These are phyloP conservation scores for Ascobolus immersus DNA, from an alignment of 495 filamentous ascomycete genomes.

Conservation along the genomic window DNA sequence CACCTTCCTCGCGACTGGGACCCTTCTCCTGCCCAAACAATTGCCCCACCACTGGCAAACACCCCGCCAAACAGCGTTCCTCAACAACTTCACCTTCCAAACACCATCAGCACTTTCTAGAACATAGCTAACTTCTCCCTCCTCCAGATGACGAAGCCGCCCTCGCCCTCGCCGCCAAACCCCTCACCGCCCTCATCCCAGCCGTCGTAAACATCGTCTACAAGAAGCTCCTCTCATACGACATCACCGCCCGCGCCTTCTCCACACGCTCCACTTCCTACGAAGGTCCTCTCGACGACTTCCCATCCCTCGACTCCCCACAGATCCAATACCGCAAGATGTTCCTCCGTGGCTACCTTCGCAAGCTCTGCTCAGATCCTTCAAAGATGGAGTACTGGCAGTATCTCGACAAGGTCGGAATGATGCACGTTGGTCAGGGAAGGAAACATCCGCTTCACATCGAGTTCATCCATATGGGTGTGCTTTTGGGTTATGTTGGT, in stretches of 20 bases:
- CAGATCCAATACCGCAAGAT: slow-evolving; percentile 52
- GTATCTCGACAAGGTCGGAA: slow-evolving; percentile 53
- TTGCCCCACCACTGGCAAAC: too few relatives aligned
- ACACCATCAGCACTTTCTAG: too few relatives aligned
- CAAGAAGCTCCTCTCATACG: slow-evolving; percentile 44
- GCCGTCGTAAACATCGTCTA: slow-evolving; percentile 54
- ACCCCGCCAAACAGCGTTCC: not conserved
- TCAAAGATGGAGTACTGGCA: slow-evolving; percentile 51
- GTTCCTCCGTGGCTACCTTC: slow-evolving; percentile 47
- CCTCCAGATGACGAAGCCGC: slow-evolving; percentile 47
- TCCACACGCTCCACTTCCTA: slow-evolving; percentile 38
- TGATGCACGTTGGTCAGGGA: slow-evolving; percentile 26
- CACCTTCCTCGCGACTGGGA: too few relatives aligned
- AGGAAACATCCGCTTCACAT: slow-evolving; percentile 40
- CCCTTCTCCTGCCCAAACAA: too few relatives aligned
- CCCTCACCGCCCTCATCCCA: slow-evolving; percentile 49
- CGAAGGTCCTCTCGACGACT: slow-evolving; percentile 34
- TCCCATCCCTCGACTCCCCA: slow-evolving; percentile 34
- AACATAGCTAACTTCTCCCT: too few relatives aligned
- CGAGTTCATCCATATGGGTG: slow-evolving; percentile 52
- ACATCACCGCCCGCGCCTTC: slow-evolving; percentile 50
- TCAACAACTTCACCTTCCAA: slow-evolving; percentile 11
- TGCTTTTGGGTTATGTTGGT: slow-evolving; percentile 39
- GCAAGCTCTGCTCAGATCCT: slow-evolving; percentile 42
- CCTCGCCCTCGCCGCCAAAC: slow-evolving; percentile 35